phyloP scores from a whole-genome alignment of 2,329 filamentous ascomycete species.

The Fusarium sp. region DNA sequence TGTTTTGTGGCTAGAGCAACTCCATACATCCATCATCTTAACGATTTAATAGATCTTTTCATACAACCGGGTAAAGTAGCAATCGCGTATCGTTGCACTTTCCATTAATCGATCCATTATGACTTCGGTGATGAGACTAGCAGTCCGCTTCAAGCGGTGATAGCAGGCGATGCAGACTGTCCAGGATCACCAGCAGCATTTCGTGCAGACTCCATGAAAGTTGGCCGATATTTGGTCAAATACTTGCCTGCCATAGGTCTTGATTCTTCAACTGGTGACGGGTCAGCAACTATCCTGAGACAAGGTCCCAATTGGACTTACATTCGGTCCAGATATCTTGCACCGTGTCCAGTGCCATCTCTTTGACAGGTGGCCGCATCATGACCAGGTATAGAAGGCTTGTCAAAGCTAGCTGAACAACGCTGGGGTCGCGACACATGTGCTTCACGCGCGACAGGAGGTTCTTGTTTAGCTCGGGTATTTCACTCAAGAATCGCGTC shows the following conservation, averaged over 20 bases:
- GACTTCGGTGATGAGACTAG: not conserved
- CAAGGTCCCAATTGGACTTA: slow-evolving; percentile 49
- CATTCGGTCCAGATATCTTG: slow-evolving; percentile 73
- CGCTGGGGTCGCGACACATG: slow-evolving; percentile 71
- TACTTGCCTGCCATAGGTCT: slow-evolving; percentile 70
- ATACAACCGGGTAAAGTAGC: slow-evolving; percentile 1
- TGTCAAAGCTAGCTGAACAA: slow-evolving; percentile 69
- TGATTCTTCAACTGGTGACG: slow-evolving; percentile 64
- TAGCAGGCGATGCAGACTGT: slow-evolving; percentile 39
- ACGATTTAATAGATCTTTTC: slow-evolving; percentile 15
- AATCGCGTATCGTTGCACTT: not conserved
- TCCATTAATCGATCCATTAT: not conserved
- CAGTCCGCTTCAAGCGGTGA: slow-evolving; percentile 40
- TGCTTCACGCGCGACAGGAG: slow-evolving; percentile 77
- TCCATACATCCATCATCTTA: slow-evolving; percentile 7
- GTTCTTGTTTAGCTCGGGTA: slow-evolving; percentile 77
- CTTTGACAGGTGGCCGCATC: slow-evolving; percentile 70
- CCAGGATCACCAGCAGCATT: slow-evolving; percentile 35
- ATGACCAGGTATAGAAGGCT: slow-evolving; percentile 73
- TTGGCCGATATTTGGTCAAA: slow-evolving; percentile 66
- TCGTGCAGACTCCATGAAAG: slow-evolving; percentile 52
- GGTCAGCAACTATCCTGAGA: slow-evolving; percentile 25
- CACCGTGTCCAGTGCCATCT: slow-evolving; percentile 70
- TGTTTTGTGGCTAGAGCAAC: slow-evolving; percentile 2
- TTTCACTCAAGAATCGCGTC: slow-evolving; percentile 89